Conservation (phyloP, 2,329 filamentous ascomycete species). For the Daldinia sp. region DNA sequence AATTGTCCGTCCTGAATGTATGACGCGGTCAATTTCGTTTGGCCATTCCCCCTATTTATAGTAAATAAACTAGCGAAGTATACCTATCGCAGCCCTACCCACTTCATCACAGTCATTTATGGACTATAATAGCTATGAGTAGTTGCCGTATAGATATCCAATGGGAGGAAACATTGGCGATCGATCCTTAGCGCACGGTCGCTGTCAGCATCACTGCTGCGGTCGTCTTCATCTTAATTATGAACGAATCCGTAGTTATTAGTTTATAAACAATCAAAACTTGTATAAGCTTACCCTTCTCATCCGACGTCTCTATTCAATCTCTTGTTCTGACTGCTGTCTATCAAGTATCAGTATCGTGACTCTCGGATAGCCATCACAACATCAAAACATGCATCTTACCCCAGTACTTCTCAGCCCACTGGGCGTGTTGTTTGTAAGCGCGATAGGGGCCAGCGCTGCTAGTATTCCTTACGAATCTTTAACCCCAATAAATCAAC, state of each 20-base stretch:
- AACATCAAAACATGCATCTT: slow-evolving; percentile 12
- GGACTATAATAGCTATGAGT: neutral
- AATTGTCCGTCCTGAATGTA: neutral
- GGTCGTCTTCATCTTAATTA: slow-evolving; percentile 5
- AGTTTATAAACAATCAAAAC: neutral
- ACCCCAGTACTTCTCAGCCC: slow-evolving; percentile 4
- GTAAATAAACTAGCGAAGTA: neutral
- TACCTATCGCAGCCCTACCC: neutral
- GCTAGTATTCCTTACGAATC: neutral
- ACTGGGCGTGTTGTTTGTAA: slow-evolving; percentile 14
- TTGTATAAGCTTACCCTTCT: neutral
- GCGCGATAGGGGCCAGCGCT: neutral
- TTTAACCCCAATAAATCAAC: slow-evolving; percentile 35
- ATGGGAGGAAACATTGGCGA: neutral
- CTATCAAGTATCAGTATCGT: neutral
- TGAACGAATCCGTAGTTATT: neutral
- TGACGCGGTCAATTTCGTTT: neutral
- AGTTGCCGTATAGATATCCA: neutral
- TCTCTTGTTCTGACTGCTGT: neutral
- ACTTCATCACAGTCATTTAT: neutral
- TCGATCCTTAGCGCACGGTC: slow-evolving; percentile 4
- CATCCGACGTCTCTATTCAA: neutral
- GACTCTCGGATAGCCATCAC: neutral
- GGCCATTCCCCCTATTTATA: neutral
- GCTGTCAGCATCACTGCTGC: slow-evolving; percentile 5